A percentile compares a stretch with the other conserved stretches of the same genome.
phyloP scores from a whole-genome alignment of 148 eudicot species.

The Euryodendron excelsum region DNA sequence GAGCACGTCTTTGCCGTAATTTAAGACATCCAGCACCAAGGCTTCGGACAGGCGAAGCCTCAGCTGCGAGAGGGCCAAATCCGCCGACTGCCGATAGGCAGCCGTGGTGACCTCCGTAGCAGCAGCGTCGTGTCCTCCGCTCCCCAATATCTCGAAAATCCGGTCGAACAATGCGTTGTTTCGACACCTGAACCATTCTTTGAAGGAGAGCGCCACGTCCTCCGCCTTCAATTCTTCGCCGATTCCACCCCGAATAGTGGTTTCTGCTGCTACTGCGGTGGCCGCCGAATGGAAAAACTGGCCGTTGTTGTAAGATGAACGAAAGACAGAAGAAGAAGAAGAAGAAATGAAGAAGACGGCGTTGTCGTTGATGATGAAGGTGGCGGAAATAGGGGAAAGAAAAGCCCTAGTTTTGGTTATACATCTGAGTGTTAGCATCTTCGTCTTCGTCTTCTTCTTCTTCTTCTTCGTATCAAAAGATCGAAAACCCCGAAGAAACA shows the following conservation, averaged over 20 bases:
- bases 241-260: not conserved
- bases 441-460: no score
- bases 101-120: constrained; percentile 10
- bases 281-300: not conserved
- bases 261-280: not conserved
- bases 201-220: constrained; percentile 36
- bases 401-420: constrained; percentile 31
- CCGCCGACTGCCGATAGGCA: constrained; percentile 11
- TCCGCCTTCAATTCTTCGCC: constrained; percentile 14
- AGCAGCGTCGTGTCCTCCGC: not conserved
- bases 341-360: not conserved
- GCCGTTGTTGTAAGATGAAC: not conserved
- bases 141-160: constrained; percentile 36
- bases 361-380: not conserved
- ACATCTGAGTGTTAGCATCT: constrained; percentile 29
- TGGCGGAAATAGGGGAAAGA: constrained; percentile 18
- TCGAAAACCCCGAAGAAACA: no score
- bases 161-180: constrained; percentile 37
- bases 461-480: no score
- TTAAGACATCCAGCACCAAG: constrained; percentile 49
- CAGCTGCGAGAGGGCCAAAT: constrained; percentile 32
- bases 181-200: constrained; percentile 44
- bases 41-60: constrained; percentile 37
- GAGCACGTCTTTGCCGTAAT: constrained; percentile 45
- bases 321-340: not conserved